Evolutionary conservation across 1,284 basidiomycete species (phyloP).

Genomic region (Prillingera fragicola): DNA sequence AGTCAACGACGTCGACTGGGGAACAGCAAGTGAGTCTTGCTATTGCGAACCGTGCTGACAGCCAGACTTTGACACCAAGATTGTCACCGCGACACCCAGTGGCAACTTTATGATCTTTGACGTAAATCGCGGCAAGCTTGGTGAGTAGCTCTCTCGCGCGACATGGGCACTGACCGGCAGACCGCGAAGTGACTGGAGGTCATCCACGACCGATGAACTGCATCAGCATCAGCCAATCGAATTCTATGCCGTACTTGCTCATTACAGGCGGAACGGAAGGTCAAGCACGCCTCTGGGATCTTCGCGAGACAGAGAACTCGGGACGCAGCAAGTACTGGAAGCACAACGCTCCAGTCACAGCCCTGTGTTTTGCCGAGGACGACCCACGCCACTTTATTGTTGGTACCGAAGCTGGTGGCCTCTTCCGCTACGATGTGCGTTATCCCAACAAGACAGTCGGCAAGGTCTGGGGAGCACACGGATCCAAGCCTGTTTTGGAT

Average conservation of each 20-base stretch:
- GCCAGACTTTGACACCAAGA: conserved; percentile 67
- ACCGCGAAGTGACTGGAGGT: conserved; percentile 61
- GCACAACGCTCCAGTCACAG: conserved; percentile 65
- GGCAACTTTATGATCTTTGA: conserved; percentile 84
- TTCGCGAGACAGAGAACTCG: conserved; percentile 64
- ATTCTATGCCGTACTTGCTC: conserved; percentile 61
- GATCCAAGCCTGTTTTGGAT: conserved; percentile 62
- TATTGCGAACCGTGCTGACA: background rate
- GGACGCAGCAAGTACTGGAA: conserved; percentile 63
- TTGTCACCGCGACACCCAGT: conserved; percentile 73
- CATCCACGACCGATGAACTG: conserved; percentile 71
- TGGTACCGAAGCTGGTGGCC: conserved; percentile 68
- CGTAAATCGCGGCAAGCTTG: conserved; percentile 66
- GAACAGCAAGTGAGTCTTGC: conserved; percentile 60
- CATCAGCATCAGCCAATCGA: conserved; percentile 55
- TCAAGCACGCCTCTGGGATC: conserved; percentile 74
- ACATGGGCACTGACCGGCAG: conserved; percentile 44
- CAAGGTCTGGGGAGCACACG: conserved; percentile 70
- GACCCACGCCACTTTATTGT: conserved; percentile 66
- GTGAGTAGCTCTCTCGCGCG: conserved; percentile 55
- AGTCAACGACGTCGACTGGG: conserved; percentile 68
- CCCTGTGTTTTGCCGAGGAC: conserved; percentile 65
- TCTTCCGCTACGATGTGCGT: conserved; percentile 68
- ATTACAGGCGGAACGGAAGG: conserved; percentile 79
- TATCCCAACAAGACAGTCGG: conserved; percentile 61